Evolutionary conservation across 805 yeast genomes (phyloP).

Genomic region (Zygoascus bituminiphila): DNA sequence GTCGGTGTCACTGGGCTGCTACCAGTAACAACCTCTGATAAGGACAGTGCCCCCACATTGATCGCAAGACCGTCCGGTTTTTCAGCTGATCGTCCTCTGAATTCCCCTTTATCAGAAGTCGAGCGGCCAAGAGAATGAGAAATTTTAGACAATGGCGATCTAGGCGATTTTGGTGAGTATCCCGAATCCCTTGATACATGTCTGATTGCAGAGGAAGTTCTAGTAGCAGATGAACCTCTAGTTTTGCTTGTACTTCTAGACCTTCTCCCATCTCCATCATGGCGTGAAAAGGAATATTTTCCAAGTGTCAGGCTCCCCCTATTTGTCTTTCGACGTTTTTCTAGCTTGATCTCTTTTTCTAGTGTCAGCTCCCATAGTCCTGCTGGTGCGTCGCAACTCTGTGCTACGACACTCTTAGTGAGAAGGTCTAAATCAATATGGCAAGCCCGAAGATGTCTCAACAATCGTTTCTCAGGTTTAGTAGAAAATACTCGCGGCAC

Average conservation of each 20-base stretch:
- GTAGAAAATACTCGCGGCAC: conserved; percentile 41
- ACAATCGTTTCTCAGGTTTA: conserved; percentile 50
- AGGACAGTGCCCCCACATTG: not conserved
- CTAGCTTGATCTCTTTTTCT: conserved; percentile 37
- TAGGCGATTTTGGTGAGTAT: not conserved
- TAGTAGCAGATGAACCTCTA: not conserved
- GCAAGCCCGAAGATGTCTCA: conserved; percentile 49
- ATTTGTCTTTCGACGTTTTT: conserved; percentile 9
- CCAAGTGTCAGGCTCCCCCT: conserved; percentile 12
- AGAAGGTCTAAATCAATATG: conserved; percentile 59
- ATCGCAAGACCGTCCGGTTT: not conserved
- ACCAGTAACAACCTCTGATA: not conserved
- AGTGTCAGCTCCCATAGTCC: conserved; percentile 67
- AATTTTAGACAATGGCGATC: not conserved
- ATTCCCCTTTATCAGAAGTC: not conserved
- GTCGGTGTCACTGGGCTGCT: not conserved
- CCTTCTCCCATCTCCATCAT: not conserved
- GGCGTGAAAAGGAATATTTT: conserved; percentile 4
- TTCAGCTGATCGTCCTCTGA: not conserved
- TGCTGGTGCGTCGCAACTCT: conserved; percentile 60
- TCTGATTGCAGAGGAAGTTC: not conserved
- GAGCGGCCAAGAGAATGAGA: not conserved
- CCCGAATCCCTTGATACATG: not conserved
- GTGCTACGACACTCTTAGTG: conserved; percentile 46
- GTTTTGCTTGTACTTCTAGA: not conserved